Base-by-base conservation (phyloP, 2,329 filamentous ascomycete genomes). In the Pestalotiopsis sp. region DNA sequence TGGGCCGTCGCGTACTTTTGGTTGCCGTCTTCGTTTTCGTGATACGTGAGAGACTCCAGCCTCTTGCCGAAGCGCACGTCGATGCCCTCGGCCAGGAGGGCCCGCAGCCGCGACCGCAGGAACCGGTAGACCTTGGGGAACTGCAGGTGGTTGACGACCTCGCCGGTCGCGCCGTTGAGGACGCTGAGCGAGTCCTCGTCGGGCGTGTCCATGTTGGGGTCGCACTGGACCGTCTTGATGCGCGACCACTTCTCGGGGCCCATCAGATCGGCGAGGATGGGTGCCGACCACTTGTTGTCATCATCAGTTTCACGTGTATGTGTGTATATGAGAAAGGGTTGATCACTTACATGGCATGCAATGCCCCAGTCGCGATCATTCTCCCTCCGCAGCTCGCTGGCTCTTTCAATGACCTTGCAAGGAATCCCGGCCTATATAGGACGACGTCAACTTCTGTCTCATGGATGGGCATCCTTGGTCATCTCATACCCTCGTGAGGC, bases 21-120 rank as follows among this genome's bases (percentile, higher is more conserved):
- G 39, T 2, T 40, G 10, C 1, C 39, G 39, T 22, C 48, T 7
- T 68, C 71, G 35, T 76, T 75, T 30, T 78, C 72, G 6, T 72
- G 68, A 30, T 79, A 76, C 35, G 76, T 71, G 62, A 83, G 71
- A 58, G 75, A 65, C 4, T 73, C 71, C 35, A 84, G 74, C 58
- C 69, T 72, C 71, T 83, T 84, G 66, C 76, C 75, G 71, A 78
- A 81, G 60, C 74, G 66, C 4, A 83, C 75, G 65, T 80, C 73
- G 2, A 82, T 62, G 1, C 72, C 77, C 64, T 79, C 73, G 1
- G 75, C 73, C 24, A 80, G 70, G 4, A 81, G 68, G 4, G 73
- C 69, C 4, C 81, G 78, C 39, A 83, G 71, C 64, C 79, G 79
- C 14, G 78, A 75, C 38, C 78, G 75, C 56, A 75, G 66, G 52